phyloP scores from a whole-genome alignment of 345 rosid species.

The Draba incana region DNA sequence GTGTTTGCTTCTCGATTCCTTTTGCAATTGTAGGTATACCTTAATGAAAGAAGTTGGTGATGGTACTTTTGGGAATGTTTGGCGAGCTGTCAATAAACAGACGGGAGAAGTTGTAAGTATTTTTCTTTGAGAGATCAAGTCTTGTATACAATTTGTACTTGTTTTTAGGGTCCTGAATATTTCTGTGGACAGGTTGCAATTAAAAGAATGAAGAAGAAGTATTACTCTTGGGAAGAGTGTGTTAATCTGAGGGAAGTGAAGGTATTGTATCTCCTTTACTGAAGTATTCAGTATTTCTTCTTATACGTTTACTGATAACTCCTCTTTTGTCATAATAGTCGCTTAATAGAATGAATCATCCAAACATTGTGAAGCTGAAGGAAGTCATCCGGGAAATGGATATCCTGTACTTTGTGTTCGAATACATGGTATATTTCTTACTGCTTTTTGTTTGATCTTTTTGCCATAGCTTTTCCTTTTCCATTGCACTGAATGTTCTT shows the following conservation, averaged over 20 bases:
- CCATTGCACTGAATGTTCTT: neutral
- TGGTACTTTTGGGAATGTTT: slow-evolving; percentile 95
- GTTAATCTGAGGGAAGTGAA: slow-evolving; percentile 92
- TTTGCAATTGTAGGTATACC: slow-evolving; percentile 62
- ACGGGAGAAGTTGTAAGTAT: slow-evolving; percentile 88
- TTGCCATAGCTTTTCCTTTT: neutral
- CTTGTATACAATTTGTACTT: slow-evolving; percentile 1
- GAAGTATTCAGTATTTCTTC: neutral
- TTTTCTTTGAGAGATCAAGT: neutral
- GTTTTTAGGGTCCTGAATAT: slow-evolving; percentile 15
- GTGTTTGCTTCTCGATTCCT: slow-evolving; percentile 3
- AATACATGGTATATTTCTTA: slow-evolving; percentile 75
- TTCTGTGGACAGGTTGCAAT: slow-evolving; percentile 74
- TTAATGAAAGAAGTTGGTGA: slow-evolving; percentile 91
- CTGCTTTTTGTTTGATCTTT: slow-evolving; percentile 25
- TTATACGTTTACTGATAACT: slow-evolving; percentile 19
- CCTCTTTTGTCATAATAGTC: slow-evolving; percentile 53
- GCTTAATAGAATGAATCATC: slow-evolving; percentile 84
- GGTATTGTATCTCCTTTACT: slow-evolving; percentile 49
- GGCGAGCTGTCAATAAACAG: slow-evolving; percentile 78
- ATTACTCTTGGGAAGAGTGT: slow-evolving; percentile 94
- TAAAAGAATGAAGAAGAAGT: slow-evolving; percentile 96
- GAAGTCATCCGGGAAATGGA: slow-evolving; percentile 94
- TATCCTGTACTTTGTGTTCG: slow-evolving; percentile 82
- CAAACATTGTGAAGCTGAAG: slow-evolving; percentile 94